Conservation (phyloP, 768 basidiomycete species). For the Lactifluus piperatus region DNA sequence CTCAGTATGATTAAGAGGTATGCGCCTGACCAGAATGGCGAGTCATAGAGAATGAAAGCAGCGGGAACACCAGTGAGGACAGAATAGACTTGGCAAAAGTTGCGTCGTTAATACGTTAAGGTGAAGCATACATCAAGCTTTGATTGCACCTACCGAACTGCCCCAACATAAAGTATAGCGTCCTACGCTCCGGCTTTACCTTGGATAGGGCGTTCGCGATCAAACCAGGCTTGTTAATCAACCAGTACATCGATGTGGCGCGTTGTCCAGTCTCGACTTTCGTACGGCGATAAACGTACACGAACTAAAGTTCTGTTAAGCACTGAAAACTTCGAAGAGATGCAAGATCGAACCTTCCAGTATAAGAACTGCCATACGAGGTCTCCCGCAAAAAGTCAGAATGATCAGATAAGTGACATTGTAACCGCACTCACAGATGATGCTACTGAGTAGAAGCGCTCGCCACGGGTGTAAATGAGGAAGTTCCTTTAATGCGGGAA, state of each 20-base stretch:
- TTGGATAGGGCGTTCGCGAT: conserved; percentile 66
- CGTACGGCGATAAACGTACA: conserved; percentile 76
- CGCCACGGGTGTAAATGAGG: conserved; percentile 58
- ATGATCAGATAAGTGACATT: neutral
- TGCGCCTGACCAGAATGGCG: conserved; percentile 61
- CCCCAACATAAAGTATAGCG: conserved; percentile 71
- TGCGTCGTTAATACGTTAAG: neutral
- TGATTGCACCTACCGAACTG: conserved; percentile 53
- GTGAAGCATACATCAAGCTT: conserved; percentile 4
- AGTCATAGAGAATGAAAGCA: conserved; percentile 76
- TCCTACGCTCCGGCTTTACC: conserved; percentile 53
- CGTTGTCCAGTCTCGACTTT: conserved; percentile 91
- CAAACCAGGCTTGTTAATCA: conserved; percentile 77
- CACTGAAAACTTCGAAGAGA: neutral
- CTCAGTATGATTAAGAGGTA: conserved; percentile 77
- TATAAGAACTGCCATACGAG: conserved; percentile 89
- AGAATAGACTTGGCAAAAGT: conserved; percentile 54
- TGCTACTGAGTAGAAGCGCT: conserved; percentile 71
- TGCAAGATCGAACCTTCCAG: conserved; percentile 60
- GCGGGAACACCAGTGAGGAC: conserved; percentile 82
- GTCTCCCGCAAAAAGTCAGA: conserved; percentile 40
- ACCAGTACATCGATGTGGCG: conserved; percentile 81
- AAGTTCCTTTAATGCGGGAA: conserved; percentile 75
- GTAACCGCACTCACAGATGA: conserved; percentile 60
- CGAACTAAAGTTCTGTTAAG: conserved; percentile 41